Conservation (phyloP, 139 green algal genomes). For the Eudorina sp. region DNA sequence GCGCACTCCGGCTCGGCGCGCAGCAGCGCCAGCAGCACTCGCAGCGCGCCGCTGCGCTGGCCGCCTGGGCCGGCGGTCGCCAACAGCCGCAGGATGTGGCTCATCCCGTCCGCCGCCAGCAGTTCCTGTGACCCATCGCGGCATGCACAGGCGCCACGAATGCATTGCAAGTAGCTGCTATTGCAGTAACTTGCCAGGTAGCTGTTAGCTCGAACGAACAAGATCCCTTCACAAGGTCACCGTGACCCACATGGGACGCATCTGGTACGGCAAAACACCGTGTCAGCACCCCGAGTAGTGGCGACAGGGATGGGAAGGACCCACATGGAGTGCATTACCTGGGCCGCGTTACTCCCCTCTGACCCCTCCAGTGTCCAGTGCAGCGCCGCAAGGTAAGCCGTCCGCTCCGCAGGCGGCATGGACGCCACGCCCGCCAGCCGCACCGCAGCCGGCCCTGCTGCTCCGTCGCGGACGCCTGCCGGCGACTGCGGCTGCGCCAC, state of each 20-base stretch:
- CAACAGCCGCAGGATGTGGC: background rate
- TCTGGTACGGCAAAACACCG: no score
- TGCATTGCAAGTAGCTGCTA: no score
- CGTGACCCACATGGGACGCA: no score
- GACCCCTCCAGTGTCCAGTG: background rate
- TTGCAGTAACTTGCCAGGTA: no score
- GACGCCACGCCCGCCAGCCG: no score
- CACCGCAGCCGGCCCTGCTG: no score
- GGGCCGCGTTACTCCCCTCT: background rate
- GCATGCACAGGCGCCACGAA: background rate
- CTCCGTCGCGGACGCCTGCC: no score
- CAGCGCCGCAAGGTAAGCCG: background rate
- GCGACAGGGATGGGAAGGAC: no score
- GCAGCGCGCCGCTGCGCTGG: background rate
- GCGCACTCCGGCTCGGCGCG: background rate
- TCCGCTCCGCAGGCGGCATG: background rate
- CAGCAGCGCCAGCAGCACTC: conserved; percentile 47
- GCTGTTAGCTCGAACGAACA: no score
- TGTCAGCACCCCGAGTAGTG: no score
- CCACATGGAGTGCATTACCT: conserved; percentile 22
- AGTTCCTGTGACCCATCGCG: conserved; percentile 7
- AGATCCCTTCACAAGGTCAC: no score
- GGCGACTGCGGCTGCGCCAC: background rate
- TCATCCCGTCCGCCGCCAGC: background rate
- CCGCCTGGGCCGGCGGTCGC: background rate